These are phyloP conservation scores for Carallia pectinifolia DNA, from an alignment of 345 rosid species.

Conservation along the genomic window DNA sequence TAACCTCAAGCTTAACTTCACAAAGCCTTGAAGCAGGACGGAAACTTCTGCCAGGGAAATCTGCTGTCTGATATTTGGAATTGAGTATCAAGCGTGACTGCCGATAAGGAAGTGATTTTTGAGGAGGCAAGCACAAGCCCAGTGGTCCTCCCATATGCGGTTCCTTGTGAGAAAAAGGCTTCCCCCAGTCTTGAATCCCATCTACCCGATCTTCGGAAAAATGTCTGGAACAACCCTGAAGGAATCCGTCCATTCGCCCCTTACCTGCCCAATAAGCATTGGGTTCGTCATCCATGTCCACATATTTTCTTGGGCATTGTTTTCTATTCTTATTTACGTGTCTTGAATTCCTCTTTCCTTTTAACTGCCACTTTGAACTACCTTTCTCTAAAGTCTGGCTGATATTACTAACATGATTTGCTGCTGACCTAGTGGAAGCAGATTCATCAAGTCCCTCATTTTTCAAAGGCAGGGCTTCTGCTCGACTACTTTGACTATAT, in stretches of 20 bases:
- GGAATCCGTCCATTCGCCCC: slow-evolving; percentile 36
- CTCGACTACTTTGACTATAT: slow-evolving; percentile 42
- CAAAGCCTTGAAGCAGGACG: slow-evolving; percentile 40
- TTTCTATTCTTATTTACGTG: slow-evolving; percentile 62
- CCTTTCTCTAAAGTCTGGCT: slow-evolving; percentile 59
- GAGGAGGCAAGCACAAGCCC: slow-evolving; percentile 37
- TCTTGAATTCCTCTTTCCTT: slow-evolving; percentile 94
- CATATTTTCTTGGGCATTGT: slow-evolving; percentile 47
- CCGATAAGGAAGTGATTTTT: slow-evolving; percentile 55
- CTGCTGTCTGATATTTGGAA: slow-evolving; percentile 46
- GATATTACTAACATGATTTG: slow-evolving; percentile 30
- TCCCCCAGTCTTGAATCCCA: slow-evolving; percentile 35
- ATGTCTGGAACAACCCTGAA: slow-evolving; percentile 16
- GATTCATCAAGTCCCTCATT: slow-evolving; percentile 47
- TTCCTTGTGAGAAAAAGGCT: slow-evolving; percentile 28
- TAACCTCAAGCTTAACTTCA: slow-evolving; percentile 74
- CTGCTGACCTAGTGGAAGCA: slow-evolving; percentile 34
- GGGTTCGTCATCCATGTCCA: slow-evolving; percentile 44
- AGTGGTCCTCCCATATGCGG: slow-evolving; percentile 32
- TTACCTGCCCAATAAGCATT: slow-evolving; percentile 28
- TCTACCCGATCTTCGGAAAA: slow-evolving; percentile 30
- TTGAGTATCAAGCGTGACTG: slow-evolving; percentile 49
- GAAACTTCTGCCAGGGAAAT: slow-evolving; percentile 38
- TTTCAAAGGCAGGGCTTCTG: slow-evolving; percentile 42
- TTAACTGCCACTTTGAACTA: slow-evolving; percentile 84